Conservation (phyloP, 371 early-diverging fungal species). For the Syncephalastrum monosporum region DNA sequence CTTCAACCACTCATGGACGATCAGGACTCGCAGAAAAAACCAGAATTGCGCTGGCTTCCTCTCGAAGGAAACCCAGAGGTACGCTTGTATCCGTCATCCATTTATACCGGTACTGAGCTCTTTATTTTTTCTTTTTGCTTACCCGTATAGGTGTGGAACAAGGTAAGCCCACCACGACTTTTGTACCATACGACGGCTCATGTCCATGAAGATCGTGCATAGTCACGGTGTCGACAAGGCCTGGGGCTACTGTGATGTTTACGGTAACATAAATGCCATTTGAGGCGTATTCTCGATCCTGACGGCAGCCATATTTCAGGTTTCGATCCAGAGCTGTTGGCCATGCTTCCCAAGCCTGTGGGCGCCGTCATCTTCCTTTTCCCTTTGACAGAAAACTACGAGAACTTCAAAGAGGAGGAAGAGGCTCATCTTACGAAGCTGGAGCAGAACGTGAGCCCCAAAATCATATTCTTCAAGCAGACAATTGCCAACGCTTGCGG, state of each 20-base stretch:
- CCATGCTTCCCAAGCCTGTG: constrained; percentile 79
- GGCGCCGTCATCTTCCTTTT: constrained; percentile 80
- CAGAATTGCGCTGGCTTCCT: constrained; percentile 61
- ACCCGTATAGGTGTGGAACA: constrained; percentile 51
- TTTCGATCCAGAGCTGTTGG: constrained; percentile 81
- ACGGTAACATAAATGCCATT: constrained; percentile 17
- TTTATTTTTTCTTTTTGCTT: neutral
- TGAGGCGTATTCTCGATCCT: neutral
- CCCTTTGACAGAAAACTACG: constrained; percentile 62
- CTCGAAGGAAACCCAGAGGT: constrained; percentile 80
- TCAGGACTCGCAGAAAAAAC: neutral
- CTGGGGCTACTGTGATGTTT: constrained; percentile 56
- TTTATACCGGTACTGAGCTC: neutral
- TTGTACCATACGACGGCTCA: neutral
- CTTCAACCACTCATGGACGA: no score
- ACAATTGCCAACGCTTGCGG: constrained; percentile 94
- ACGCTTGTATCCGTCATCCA: constrained; percentile 8
- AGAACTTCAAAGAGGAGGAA: constrained; percentile 55
- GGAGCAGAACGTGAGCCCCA: constrained; percentile 56
- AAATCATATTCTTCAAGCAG: constrained; percentile 80
- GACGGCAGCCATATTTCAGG: constrained; percentile 31
- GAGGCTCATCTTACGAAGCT: constrained; percentile 44
- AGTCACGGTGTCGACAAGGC: constrained; percentile 48
- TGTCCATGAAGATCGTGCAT: constrained; percentile 35
- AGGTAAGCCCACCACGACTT: constrained; percentile 29